Evolutionary conservation across 208 protist species (phyloP).

Genomic region (Trypanosoma boissoni): DNA sequence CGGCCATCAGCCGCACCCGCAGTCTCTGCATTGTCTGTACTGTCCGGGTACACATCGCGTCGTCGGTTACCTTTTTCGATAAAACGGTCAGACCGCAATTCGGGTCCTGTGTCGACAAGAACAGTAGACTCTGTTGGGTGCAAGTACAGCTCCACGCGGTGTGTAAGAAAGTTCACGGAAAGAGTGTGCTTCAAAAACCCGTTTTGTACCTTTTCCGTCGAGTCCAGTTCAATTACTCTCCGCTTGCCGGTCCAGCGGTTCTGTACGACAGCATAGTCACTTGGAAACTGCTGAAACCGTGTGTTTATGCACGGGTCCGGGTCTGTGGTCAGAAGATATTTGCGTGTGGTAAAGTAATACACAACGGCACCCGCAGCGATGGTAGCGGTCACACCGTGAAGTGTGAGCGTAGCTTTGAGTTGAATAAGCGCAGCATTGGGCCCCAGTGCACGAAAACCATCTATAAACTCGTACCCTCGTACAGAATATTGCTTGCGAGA

Average conservation of each 20-base stretch:
- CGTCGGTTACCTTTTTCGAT: slow-evolving; percentile 4
- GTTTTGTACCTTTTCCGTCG: background rate
- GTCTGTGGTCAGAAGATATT: slow-evolving; percentile 63
- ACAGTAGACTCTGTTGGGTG: slow-evolving; percentile 45
- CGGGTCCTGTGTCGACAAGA: slow-evolving; percentile 36
- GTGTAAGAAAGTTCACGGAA: slow-evolving; percentile 49
- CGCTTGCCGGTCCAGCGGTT: slow-evolving; percentile 49
- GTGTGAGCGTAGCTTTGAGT: slow-evolving; percentile 20
- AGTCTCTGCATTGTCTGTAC: background rate
- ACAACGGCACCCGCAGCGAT: slow-evolving; percentile 26
- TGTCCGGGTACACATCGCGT: background rate
- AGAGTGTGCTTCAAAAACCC: slow-evolving; percentile 19
- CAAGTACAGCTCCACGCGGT: slow-evolving; percentile 65
- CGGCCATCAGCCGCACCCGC: background rate
- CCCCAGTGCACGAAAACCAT: slow-evolving; percentile 34
- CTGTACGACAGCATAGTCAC: slow-evolving; percentile 65
- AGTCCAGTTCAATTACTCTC: slow-evolving; percentile 26
- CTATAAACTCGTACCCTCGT: slow-evolving; percentile 51
- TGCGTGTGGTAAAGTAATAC: slow-evolving; percentile 64
- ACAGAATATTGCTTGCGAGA: too few relatives aligned
- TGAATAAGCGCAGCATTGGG: slow-evolving; percentile 24
- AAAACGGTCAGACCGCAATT: slow-evolving; percentile 59
- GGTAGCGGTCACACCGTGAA: slow-evolving; percentile 30
- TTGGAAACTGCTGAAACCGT: slow-evolving; percentile 54
- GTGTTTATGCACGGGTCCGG: slow-evolving; percentile 39